phyloP scores from a whole-genome alignment of 2,329 filamentous ascomycete species.

The Plectosphaerella sp. region DNA sequence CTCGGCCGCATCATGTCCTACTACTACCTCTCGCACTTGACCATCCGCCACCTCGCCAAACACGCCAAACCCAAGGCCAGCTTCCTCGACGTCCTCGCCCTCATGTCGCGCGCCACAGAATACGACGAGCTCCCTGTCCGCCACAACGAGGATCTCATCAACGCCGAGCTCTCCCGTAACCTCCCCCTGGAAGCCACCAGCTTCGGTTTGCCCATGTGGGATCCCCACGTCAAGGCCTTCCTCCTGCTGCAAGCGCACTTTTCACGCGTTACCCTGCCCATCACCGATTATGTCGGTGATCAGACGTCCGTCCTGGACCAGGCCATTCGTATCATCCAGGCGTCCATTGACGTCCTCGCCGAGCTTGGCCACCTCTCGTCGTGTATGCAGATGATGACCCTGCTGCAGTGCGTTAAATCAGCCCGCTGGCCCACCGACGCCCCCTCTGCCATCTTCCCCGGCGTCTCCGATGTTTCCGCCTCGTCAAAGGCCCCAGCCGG shows the following conservation, averaged over 20 bases:
- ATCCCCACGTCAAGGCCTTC: slow-evolving; percentile 96
- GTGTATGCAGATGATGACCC: slow-evolving; percentile 73
- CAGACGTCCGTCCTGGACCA: slow-evolving; percentile 88
- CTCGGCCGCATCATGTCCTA: slow-evolving; percentile 99
- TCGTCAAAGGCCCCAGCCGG: slow-evolving; percentile 33
- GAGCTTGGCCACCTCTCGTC: slow-evolving; percentile 81
- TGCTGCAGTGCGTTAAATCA: slow-evolving; percentile 89
- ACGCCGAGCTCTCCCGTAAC: slow-evolving; percentile 79
- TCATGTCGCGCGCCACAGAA: slow-evolving; percentile 91
- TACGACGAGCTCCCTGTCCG: slow-evolving; percentile 97
- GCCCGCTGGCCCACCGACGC: slow-evolving; percentile 86
- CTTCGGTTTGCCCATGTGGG: slow-evolving; percentile 88
- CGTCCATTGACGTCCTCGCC: slow-evolving; percentile 86
- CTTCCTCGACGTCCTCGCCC: slow-evolving; percentile 79
- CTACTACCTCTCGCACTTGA: slow-evolving; percentile 96
- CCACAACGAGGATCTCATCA: slow-evolving; percentile 97
- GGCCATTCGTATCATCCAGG: slow-evolving; percentile 93
- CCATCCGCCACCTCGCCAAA: slow-evolving; percentile 77
- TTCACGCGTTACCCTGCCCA: slow-evolving; percentile 86
- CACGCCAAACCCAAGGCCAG: slow-evolving; percentile 71
- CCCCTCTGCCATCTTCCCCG: slow-evolving; percentile 74
- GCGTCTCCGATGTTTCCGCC: slow-evolving; percentile 45
- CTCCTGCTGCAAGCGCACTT: slow-evolving; percentile 92
- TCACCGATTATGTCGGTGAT: slow-evolving; percentile 95
- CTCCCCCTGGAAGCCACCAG: slow-evolving; percentile 58